These are phyloP conservation scores for Entomortierella lignicola DNA, from an alignment of 192 early-diverging fungal genomes.

Conservation along the genomic window DNA sequence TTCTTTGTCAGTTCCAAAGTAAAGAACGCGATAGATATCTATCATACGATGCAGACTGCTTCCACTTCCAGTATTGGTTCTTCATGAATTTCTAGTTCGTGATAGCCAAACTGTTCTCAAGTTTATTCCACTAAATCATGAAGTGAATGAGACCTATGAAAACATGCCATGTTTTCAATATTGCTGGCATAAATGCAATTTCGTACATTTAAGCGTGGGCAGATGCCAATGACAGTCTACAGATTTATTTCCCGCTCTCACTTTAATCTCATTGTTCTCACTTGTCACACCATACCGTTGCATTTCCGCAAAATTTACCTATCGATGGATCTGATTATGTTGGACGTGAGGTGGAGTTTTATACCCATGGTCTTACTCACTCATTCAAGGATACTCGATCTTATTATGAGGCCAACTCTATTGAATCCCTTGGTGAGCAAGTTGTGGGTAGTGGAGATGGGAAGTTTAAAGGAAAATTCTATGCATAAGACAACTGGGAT, in stretches of 20 bases:
- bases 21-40: constrained; percentile 40
- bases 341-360: constrained; percentile 17
- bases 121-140: constrained; percentile 13
- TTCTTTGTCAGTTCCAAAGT: constrained; percentile 11
- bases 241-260: too few relatives aligned
- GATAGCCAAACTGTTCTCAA: constrained; percentile 30
- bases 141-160: constrained; percentile 2
- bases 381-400: constrained; percentile 8
- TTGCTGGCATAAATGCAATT: constrained; percentile 14
- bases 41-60: constrained; percentile 46
- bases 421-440: constrained; percentile 4
- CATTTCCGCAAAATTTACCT: too few relatives aligned
- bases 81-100: constrained; percentile 38
- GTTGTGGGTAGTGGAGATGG: background rate
- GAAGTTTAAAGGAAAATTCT: constrained; percentile 6
- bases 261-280: too few relatives aligned
- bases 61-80: constrained; percentile 25
- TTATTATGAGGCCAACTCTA: constrained; percentile 29
- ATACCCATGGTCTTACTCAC: constrained; percentile 9
- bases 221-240: constrained; percentile 34
- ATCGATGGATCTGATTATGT: background rate
- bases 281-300: too few relatives aligned
- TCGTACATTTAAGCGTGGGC: constrained; percentile 43
- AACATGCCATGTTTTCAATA: constrained; percentile 27
- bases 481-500: constrained; percentile 4